Percentiles rank a stretch among this genome's conserved stretches.
phyloP scores from a whole-genome alignment of 257 asterid species.

The Osmanthus fragrans region DNA sequence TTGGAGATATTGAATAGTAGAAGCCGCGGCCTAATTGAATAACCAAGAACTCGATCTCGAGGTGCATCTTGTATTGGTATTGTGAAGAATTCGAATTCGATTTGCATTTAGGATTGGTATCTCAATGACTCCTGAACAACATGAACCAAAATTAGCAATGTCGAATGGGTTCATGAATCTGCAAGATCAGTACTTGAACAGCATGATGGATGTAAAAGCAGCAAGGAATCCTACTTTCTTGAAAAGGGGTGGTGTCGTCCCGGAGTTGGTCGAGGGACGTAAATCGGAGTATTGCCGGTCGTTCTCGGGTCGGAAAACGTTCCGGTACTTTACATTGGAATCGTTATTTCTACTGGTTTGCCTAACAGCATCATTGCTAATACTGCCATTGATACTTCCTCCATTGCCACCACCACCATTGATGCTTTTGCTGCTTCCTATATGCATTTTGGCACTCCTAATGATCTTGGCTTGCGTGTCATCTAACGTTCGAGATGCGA shows the following conservation, averaged over 20 bases:
- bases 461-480: slow-evolving; percentile 29
- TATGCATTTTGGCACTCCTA: slow-evolving; percentile 25
- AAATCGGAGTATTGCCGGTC: slow-evolving; percentile 5
- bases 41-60: too few relatives aligned
- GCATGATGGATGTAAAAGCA: slow-evolving; percentile 10
- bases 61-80: too few relatives aligned
- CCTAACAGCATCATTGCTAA: slow-evolving; percentile 24
- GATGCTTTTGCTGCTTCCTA: slow-evolving; percentile 27
- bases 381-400: slow-evolving; percentile 31
- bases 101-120: neutral
- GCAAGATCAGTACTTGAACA: neutral
- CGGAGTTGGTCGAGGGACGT: slow-evolving; percentile 6
- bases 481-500: slow-evolving; percentile 12
- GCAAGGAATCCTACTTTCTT: neutral
- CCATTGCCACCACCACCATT: slow-evolving; percentile 34
- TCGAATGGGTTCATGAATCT: neutral
- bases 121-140: neutral
- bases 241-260: neutral
- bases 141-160: neutral
- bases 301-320: slow-evolving; percentile 8
- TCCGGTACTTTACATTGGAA: slow-evolving; percentile 25
- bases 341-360: slow-evolving; percentile 27
- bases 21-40: too few relatives aligned
- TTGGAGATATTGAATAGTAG: neutral
- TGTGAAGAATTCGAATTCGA: neutral